Percentiles rank a stretch among this genome's conserved stretches.
Evolutionary conservation across 2,329 filamentous ascomycete genomes (phyloP).

Genomic region (Fusarium paranaense): DNA sequence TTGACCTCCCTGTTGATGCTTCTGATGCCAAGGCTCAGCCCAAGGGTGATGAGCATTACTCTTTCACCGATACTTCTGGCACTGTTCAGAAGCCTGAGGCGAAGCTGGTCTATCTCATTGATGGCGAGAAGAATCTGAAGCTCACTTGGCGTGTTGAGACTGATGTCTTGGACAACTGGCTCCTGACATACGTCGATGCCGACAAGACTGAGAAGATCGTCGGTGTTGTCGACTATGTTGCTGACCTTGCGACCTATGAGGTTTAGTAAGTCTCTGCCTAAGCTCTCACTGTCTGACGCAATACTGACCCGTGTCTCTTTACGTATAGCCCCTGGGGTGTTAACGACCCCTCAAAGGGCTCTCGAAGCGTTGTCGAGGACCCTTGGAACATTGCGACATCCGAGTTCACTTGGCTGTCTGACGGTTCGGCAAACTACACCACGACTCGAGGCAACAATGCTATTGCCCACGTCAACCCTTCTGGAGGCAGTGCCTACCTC

Average conservation of each 20-base stretch:
- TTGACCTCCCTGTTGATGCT: constrained; percentile 49
- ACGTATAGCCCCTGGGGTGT: constrained; percentile 59
- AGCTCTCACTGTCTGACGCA: too few species aligned
- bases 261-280: constrained; percentile 55
- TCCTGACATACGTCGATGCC: constrained; percentile 69
- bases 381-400: constrained; percentile 61
- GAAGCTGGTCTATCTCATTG: constrained; percentile 66
- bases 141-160: constrained; percentile 71
- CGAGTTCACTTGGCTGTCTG: constrained; percentile 65
- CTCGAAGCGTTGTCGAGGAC: constrained; percentile 57
- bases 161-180: constrained; percentile 67
- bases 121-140: constrained; percentile 58
- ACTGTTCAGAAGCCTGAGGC: constrained; percentile 65
- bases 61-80: constrained; percentile 61
- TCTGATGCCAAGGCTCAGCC: constrained; percentile 41
- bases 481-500: constrained; percentile 51
- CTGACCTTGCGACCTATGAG: constrained; percentile 63
- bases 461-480: constrained; percentile 61
- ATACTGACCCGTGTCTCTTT: neutral
- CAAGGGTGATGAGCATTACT: constrained; percentile 47
- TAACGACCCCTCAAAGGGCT: constrained; percentile 65
- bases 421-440: constrained; percentile 61
- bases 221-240: constrained; percentile 68
- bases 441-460: constrained; percentile 70
- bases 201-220: constrained; percentile 58